phyloP scores from a whole-genome alignment of 2,329 filamentous ascomycete genomes.

The Aspergillus sp. region DNA sequence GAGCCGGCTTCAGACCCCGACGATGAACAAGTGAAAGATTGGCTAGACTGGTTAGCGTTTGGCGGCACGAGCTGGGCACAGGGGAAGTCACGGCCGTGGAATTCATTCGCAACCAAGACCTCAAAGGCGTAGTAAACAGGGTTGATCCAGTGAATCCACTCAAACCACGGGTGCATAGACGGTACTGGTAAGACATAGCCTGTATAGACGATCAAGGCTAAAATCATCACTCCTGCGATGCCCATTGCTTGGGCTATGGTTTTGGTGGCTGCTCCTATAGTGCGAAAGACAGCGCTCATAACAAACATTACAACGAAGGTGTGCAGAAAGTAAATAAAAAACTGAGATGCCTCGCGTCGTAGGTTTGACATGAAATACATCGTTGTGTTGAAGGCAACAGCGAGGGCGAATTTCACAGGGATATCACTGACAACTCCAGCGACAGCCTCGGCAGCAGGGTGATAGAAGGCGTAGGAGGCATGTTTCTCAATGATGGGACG shows the following conservation, averaged over 20 bases:
- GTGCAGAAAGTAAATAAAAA: constrained; percentile 84
- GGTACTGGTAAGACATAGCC: constrained; percentile 43
- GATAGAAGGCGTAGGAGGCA: constrained; percentile 29
- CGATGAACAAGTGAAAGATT: constrained; percentile 55
- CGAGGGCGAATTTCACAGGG: constrained; percentile 75
- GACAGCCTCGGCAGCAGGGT: constrained; percentile 22
- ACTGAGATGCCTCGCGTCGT: constrained; percentile 67
- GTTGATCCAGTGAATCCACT: constrained; percentile 79
- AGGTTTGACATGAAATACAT: constrained; percentile 87
- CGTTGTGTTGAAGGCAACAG: constrained; percentile 72
- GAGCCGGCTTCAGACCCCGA: constrained; percentile 58
- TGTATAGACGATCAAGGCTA: constrained; percentile 48
- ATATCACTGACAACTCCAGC: constrained; percentile 30
- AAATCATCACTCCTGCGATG: constrained; percentile 51
- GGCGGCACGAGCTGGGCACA: constrained; percentile 49
- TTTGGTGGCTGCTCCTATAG: constrained; percentile 70
- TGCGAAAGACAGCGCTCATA: constrained; percentile 84
- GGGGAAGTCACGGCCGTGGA: constrained; percentile 61
- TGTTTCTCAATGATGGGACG: constrained; percentile 30
- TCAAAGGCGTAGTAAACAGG: constrained; percentile 81
- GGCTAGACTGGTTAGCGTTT: constrained; percentile 40
- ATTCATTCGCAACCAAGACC: constrained; percentile 79
- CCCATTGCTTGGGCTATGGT: constrained; percentile 60
- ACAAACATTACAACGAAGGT: constrained; percentile 69
- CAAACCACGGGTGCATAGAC: constrained; percentile 75